Percentiles rank a stretch among this genome's conserved stretches.
phyloP scores from a whole-genome alignment of 1,284 basidiomycete genomes.

The Trichosporon asahii region DNA sequence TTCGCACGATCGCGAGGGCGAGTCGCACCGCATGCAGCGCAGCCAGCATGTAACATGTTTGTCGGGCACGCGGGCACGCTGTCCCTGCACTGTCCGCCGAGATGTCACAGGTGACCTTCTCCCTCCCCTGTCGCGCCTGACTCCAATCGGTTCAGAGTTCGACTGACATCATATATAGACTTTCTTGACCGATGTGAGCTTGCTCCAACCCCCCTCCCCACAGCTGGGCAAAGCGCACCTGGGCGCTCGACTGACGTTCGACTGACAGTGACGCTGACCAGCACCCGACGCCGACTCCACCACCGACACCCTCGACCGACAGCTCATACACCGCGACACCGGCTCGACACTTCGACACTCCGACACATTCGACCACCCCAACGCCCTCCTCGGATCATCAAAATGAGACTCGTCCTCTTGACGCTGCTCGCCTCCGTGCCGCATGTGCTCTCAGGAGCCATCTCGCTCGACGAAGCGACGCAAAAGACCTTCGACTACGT shows the following conservation, averaged over 20 bases:
- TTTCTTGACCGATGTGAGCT: neutral
- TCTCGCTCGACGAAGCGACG: neutral
- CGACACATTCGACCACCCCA: neutral
- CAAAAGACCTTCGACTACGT: constrained; percentile 15
- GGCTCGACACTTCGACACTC: neutral
- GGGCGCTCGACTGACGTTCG: neutral
- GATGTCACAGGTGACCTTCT: neutral
- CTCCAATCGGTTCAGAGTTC: too few relatives aligned
- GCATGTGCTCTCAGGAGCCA: neutral
- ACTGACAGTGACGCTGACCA: neutral
- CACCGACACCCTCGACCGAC: neutral
- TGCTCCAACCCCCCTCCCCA: neutral
- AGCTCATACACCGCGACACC: neutral
- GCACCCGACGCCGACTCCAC: neutral
- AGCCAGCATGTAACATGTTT: too few relatives aligned
- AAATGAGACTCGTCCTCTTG: neutral
- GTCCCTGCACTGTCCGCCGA: too few relatives aligned
- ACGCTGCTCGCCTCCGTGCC: neutral
- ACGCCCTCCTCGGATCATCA: too few relatives aligned
- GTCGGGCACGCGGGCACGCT: too few relatives aligned
- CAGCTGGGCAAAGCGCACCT: neutral
- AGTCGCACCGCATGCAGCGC: too few relatives aligned
- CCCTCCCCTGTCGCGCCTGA: too few relatives aligned
- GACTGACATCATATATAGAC: neutral
- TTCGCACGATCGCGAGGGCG: too few relatives aligned